These are phyloP conservation scores for Tricharina praecox DNA, from an alignment of 495 filamentous ascomycete species.

Conservation along the genomic window DNA sequence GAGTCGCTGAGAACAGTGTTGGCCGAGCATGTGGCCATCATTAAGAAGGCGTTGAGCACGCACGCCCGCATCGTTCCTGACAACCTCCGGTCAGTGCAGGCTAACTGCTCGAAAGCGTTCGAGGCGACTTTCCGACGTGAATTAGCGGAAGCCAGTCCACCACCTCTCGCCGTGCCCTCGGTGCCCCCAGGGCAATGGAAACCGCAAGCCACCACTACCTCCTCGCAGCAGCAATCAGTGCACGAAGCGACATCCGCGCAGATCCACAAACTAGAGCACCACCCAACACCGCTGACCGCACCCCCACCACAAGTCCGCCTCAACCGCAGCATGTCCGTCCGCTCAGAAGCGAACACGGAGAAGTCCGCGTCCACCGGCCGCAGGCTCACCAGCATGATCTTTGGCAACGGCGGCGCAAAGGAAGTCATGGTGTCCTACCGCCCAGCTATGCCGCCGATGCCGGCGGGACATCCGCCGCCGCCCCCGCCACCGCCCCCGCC, in stretches of 20 bases:
- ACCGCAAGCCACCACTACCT: not conserved
- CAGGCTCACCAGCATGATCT: slow-evolving; percentile 26
- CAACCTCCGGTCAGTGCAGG: slow-evolving; percentile 15
- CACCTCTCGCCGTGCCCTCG: not conserved
- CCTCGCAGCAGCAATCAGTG: not conserved
- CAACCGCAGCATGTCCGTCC: not conserved
- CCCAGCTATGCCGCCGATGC: slow-evolving; percentile 14
- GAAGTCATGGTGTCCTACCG: slow-evolving; percentile 20
- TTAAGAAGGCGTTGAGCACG: slow-evolving; percentile 64
- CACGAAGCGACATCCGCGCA: too few species aligned
- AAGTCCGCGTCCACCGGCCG: slow-evolving; percentile 4
- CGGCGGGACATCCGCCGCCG: slow-evolving; percentile 8
- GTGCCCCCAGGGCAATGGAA: slow-evolving; percentile 5
- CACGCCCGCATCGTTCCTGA: slow-evolving; percentile 23
- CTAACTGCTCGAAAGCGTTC: slow-evolving; percentile 19
- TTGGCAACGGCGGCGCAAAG: slow-evolving; percentile 16
- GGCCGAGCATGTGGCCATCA: slow-evolving; percentile 70
- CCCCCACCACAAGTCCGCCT: not conserved
- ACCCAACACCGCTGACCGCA: not conserved
- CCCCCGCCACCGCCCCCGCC: slow-evolving; percentile 13
- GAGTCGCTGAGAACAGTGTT: slow-evolving; percentile 73
- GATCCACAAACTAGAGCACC: too few species aligned
- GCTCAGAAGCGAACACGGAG: not conserved
- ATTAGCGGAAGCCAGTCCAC: slow-evolving; percentile 6
- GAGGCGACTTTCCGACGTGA: slow-evolving; percentile 30